Conservation (phyloP, 108 stramenopile genomes). For the Nitzschia inconspicua region DNA sequence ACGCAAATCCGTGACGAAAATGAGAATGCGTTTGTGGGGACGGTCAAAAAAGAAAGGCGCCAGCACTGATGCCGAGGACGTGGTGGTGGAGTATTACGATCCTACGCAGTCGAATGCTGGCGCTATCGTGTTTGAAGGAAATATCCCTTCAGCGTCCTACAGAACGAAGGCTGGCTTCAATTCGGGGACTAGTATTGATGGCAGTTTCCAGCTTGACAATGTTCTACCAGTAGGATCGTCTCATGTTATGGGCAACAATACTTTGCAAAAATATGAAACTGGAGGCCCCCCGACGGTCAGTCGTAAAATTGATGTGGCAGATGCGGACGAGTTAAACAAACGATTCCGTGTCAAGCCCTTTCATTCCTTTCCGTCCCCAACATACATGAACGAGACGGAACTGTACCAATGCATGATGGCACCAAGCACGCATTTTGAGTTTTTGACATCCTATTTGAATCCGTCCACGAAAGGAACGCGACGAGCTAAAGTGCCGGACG, state of each 20-base stretch:
- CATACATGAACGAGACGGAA: constrained; percentile 45
- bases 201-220: neutral
- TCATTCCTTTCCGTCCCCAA: constrained; percentile 28
- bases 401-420: constrained; percentile 44
- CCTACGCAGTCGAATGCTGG: neutral
- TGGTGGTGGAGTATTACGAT: neutral
- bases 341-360: constrained; percentile 45
- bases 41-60: neutral
- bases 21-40: neutral
- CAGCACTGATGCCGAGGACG: neutral
- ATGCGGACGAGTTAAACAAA: constrained; percentile 14
- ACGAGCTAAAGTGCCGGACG: constrained; percentile 19
- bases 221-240: neutral
- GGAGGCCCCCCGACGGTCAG: neutral
- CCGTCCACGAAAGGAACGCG: constrained; percentile 33
- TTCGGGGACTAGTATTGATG: too few species aligned
- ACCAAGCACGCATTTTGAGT: constrained; percentile 34
- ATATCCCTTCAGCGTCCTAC: too few species aligned
- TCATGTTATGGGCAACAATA: neutral
- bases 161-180: too few species aligned
- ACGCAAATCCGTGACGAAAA: neutral
- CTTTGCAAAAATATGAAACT: neutral
- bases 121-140: neutral
- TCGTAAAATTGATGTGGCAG: neutral
- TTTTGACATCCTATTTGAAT: constrained; percentile 39